These are phyloP conservation scores for Mucor lusitanicus DNA, from an alignment of 371 early-diverging fungal genomes.

Conservation along the genomic window DNA sequence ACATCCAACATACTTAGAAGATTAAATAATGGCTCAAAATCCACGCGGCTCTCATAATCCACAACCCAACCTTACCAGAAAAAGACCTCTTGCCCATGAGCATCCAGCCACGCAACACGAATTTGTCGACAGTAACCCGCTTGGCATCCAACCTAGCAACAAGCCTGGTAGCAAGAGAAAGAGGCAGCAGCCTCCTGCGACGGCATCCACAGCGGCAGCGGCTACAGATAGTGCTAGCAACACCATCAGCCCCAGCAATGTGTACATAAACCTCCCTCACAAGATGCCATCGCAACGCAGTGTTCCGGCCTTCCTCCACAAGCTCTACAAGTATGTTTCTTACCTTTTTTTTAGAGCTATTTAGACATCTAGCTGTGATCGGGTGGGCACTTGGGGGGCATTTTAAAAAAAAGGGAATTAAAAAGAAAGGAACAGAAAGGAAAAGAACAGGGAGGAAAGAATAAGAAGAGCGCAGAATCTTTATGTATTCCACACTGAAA, in stretches of 20 bases:
- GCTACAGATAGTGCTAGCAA: background rate
- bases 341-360: background rate
- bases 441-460: constrained; percentile 1
- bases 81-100: background rate
- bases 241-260: background rate
- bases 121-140: background rate
- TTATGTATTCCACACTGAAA: background rate
- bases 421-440: constrained; percentile 6
- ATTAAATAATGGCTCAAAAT: background rate
- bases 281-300: constrained; percentile 38
- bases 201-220: background rate
- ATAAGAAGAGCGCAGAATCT: background rate
- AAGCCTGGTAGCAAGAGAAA: background rate
- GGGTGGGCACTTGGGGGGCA: background rate
- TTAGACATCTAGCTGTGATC: background rate
- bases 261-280: background rate
- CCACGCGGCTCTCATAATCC: background rate
- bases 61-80: background rate
- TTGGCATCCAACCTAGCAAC: background rate
- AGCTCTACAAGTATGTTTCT: constrained; percentile 70
- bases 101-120: background rate
- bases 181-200: background rate
- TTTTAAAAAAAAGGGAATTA: background rate
- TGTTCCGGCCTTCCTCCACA: constrained; percentile 86
- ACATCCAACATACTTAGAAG: background rate